phyloP scores from a whole-genome alignment of 2,329 filamentous ascomycete species.

The Apiospora hydei region DNA sequence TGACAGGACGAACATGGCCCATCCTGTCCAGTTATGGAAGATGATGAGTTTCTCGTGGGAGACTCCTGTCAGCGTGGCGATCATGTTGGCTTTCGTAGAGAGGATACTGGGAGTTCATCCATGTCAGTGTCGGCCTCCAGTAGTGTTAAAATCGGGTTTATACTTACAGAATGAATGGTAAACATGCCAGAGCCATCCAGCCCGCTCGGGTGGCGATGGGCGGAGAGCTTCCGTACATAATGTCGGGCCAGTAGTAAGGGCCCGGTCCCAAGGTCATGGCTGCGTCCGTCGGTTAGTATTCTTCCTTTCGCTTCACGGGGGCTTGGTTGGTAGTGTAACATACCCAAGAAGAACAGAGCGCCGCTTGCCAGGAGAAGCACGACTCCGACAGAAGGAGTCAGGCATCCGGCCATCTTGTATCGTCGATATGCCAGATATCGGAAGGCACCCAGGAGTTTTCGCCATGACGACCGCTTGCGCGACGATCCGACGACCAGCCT shows the following conservation, averaged over 20 bases:
- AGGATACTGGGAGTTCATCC: conserved; percentile 44
- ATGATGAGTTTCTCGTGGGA: conserved; percentile 64
- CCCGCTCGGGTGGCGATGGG: conserved; percentile 60
- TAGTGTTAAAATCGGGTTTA: conserved; percentile 28
- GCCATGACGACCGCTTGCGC: conserved; percentile 41
- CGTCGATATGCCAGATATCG: conserved; percentile 52
- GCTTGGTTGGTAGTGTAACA: conserved; percentile 28
- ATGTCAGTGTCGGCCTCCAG: conserved; percentile 25
- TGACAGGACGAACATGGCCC: conserved; percentile 63
- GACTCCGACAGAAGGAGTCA: conserved; percentile 53
- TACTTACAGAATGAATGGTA: conserved; percentile 56
- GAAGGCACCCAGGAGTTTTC: conserved; percentile 42
- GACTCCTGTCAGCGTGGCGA: conserved; percentile 61
- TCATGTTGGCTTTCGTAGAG: conserved; percentile 62
- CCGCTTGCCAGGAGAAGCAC: conserved; percentile 49
- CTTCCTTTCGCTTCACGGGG: conserved; percentile 14
- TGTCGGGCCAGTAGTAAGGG: conserved; percentile 64
- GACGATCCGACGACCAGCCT: conserved; percentile 39
- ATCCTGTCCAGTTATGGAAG: conserved; percentile 62
- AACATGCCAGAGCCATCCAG: conserved; percentile 58
- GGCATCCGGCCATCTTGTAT: conserved; percentile 46
- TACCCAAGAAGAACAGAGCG: conserved; percentile 54
- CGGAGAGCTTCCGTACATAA: conserved; percentile 57
- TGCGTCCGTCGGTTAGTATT: conserved; percentile 30
- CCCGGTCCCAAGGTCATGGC: conserved; percentile 56